These are phyloP conservation scores for Echinochloa phyllopogon DNA, from an alignment of 176 grass and related monocot species.

Conservation along the genomic window DNA sequence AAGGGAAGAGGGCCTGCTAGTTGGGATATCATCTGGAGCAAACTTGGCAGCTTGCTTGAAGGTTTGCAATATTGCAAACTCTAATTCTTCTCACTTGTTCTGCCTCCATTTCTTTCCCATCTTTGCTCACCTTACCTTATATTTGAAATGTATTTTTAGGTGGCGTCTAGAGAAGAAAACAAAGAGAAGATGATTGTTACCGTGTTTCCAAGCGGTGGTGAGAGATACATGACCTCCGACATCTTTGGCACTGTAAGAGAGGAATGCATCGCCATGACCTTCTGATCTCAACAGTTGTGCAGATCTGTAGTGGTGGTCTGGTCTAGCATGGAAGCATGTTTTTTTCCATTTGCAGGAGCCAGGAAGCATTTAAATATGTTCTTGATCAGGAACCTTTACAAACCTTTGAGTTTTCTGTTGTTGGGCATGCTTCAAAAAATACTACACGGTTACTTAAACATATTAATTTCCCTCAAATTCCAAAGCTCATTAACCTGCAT, in stretches of 20 bases:
- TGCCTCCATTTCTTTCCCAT: background rate
- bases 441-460: too few relatives aligned
- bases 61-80: background rate
- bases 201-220: slow-evolving; percentile 36
- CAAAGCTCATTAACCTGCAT: too few relatives aligned
- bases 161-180: slow-evolving; percentile 32
- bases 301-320: background rate
- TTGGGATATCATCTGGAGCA: slow-evolving; percentile 79
- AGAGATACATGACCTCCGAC: slow-evolving; percentile 46
- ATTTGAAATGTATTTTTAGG: slow-evolving; percentile 11
- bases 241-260: slow-evolving; percentile 29
- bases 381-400: too few relatives aligned
- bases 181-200: slow-evolving; percentile 43
- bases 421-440: too few relatives aligned
- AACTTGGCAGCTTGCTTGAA: slow-evolving; percentile 74
- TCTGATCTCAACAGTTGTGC: background rate
- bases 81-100: background rate
- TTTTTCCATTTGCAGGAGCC: too few relatives aligned
- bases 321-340: background rate
- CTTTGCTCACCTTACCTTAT: background rate
- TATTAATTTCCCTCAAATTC: too few relatives aligned
- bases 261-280: slow-evolving; percentile 41
- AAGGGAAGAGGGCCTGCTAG: slow-evolving; percentile 72
- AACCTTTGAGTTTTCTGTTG: too few relatives aligned
- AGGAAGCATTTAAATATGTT: too few relatives aligned